Evolutionary conservation across 352 stramenopile species (phyloP).

Genomic region (Halophytophthora polymorphica): DNA sequence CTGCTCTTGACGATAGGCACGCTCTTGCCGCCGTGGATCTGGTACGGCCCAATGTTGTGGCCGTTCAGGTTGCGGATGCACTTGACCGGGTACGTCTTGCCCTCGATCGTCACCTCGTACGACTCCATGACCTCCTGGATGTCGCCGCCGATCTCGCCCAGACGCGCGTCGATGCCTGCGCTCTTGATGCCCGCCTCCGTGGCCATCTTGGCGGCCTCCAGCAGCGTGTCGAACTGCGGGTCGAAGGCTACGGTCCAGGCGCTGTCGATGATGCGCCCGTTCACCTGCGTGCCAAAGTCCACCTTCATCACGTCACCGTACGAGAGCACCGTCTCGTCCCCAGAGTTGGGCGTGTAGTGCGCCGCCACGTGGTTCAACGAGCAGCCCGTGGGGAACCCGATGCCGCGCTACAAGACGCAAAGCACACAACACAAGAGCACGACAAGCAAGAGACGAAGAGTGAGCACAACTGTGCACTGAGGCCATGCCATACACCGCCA

Average conservation of each 20-base stretch:
- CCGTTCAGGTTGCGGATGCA: slow-evolving; percentile 97
- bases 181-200: slow-evolving; percentile 92
- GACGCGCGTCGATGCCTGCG: slow-evolving; percentile 93
- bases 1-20: slow-evolving; percentile 95
- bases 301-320: slow-evolving; percentile 98
- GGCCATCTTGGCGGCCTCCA: slow-evolving; percentile 91
- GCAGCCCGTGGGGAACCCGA: slow-evolving; percentile 90
- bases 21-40: slow-evolving; percentile 96
- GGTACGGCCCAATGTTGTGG: slow-evolving; percentile 97
- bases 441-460: too few relatives aligned
- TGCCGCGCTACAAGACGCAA: slow-evolving; percentile 37
- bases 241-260: slow-evolving; percentile 97
- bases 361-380: slow-evolving; percentile 97
- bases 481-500: too few relatives aligned
- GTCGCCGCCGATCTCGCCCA: slow-evolving; percentile 93
- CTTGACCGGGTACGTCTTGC: slow-evolving; percentile 94
- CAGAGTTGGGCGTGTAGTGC: slow-evolving; percentile 97
- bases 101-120: slow-evolving; percentile 96
- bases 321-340: slow-evolving; percentile 91
- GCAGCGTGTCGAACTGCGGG: slow-evolving; percentile 89
- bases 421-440: neutral
- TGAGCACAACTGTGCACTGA: too few relatives aligned
- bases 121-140: slow-evolving; percentile 98
- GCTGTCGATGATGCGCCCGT: slow-evolving; percentile 97
- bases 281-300: slow-evolving; percentile 97